phyloP scores from a whole-genome alignment of 345 rosid species.

The Eucalyptus cloeziana region DNA sequence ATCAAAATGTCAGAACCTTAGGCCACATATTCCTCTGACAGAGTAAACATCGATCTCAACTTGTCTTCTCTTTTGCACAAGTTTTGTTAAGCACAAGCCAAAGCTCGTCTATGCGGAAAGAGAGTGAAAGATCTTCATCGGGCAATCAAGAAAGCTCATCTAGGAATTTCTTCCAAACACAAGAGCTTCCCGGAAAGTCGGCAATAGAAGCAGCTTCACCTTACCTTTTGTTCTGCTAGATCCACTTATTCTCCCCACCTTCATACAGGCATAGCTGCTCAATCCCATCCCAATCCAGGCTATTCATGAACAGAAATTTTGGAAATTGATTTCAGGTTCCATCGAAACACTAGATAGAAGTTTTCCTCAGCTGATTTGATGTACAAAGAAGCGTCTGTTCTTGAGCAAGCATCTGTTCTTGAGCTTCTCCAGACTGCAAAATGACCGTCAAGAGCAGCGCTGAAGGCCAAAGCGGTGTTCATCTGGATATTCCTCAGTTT shows the following conservation, averaged over 20 bases:
- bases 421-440: background rate
- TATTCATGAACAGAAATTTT: background rate
- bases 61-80: background rate
- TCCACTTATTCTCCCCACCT: background rate
- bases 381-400: background rate
- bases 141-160: background rate
- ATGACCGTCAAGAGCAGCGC: slow-evolving; percentile 49
- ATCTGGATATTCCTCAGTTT: background rate
- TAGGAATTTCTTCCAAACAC: background rate
- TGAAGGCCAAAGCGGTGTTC: slow-evolving; percentile 61
- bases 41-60: background rate
- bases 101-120: background rate
- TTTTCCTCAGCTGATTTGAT: background rate
- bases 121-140: background rate
- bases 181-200: background rate
- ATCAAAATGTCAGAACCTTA: background rate
- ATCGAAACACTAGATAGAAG: background rate
- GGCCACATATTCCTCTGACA: background rate
- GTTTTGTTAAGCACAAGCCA: background rate
- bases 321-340: background rate
- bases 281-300: background rate
- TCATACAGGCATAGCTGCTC: background rate
- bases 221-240: background rate
- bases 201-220: background rate
- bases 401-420: background rate